These are phyloP conservation scores for Citrus unshiu DNA, from an alignment of 345 rosid species.

Conservation along the genomic window DNA sequence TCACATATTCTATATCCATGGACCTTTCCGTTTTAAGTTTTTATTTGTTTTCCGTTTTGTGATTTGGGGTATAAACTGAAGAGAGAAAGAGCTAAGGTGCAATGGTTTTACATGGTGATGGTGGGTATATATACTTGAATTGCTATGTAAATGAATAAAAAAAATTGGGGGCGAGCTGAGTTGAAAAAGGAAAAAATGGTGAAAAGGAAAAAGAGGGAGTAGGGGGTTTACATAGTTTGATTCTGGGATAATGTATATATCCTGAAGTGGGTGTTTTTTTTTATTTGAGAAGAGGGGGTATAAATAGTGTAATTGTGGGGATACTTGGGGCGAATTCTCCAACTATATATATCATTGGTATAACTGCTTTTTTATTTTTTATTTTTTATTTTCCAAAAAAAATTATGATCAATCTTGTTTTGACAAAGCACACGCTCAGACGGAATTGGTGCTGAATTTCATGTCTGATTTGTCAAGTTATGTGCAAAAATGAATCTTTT, in stretches of 20 bases:
- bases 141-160: slow-evolving; percentile 37
- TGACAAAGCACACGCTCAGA: not conserved
- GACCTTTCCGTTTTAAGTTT: slow-evolving; percentile 23
- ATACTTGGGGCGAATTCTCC: slow-evolving; percentile 38
- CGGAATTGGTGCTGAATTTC: not conserved
- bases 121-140: slow-evolving; percentile 26
- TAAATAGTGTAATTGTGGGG: slow-evolving; percentile 40
- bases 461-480: not conserved
- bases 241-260: slow-evolving; percentile 33
- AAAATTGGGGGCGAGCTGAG: slow-evolving; percentile 23
- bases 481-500: not conserved
- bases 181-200: slow-evolving; percentile 5
- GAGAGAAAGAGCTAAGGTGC: slow-evolving; percentile 12
- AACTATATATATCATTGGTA: slow-evolving; percentile 19
- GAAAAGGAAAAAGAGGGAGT: slow-evolving; percentile 4
- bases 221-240: slow-evolving; percentile 14
- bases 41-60: slow-evolving; percentile 15
- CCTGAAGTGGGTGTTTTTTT: slow-evolving; percentile 22
- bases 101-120: slow-evolving; percentile 7
- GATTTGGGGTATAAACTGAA: slow-evolving; percentile 13
- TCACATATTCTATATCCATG: slow-evolving; percentile 21
- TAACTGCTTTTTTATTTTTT: slow-evolving; percentile 14
- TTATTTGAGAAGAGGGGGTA: slow-evolving; percentile 24
- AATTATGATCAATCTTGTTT: not conserved
- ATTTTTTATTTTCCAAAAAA: not conserved